Base-by-base conservation (phyloP, 495 filamentous ascomycete genomes). In the Rostrohypoxylon terebratum region DNA sequence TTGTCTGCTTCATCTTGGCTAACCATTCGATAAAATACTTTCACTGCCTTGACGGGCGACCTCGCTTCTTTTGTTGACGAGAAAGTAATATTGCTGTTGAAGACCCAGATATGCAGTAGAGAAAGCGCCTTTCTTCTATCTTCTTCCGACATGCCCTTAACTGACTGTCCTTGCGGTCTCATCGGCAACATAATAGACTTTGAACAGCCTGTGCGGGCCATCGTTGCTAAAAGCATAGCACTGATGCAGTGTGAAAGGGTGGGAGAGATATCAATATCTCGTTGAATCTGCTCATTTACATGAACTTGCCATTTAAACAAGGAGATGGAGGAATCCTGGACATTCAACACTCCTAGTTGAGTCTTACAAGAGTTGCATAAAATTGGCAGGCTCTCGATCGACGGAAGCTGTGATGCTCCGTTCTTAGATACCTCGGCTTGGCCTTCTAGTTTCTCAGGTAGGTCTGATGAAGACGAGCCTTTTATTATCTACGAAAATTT, bases 1-100 rank as follows among this genome's bases (percentile, higher is more conserved):
- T 75, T 79, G 36, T 90, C 83, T 3, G 89, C 84, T 48, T 89
- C 81, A 9, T 69, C 72, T 38, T 63, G 73, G 1, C 69, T 66
- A 1, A 87, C 76, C 20, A 75, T 68, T 38, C 86, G 86, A 69
- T 88, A 93, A 31, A 93, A 84, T 2, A 93, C 82, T 66, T 93
- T 93, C 78, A 92, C 86, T 3, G 89, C 91, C 14, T 51, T 21
- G n/a, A 76, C 16, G 16, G 76, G 74, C 16, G 74, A 71, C 3
- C 34, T 62, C n/a, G 82, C 79, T 54, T 82, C 81, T 25, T 79
- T 69, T 33, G 79, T 82, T 0, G 87, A 85, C 16, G 84, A 87
- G 70, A 91, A 94, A 7, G 83, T 80, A 23, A 94, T 85, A 69
- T 90, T 85, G 18, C 87, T 86, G 63, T 90, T 93, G 69, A 94